Evolutionary conservation across 139 green algal genomes (phyloP).

Genomic region (Chlorella sp.): DNA sequence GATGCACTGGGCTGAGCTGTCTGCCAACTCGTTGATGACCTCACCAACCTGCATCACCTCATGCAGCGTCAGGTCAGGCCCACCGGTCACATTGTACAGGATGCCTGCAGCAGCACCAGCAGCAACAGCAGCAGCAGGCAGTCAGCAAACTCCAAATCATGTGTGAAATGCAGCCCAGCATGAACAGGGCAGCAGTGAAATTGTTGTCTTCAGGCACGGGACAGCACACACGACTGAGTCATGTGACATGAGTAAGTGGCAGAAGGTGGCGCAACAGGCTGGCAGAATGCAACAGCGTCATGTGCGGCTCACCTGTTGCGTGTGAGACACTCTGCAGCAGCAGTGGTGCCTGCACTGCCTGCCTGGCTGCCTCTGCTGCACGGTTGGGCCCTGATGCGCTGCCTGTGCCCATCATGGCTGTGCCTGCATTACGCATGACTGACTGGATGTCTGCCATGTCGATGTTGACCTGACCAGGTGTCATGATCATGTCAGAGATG

Average conservation of each 20-base stretch:
- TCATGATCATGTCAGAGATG: conserved; percentile 98
- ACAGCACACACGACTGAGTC: too few relatives aligned
- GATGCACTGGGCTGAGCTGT: conserved; percentile 93
- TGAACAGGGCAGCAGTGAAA: conserved; percentile 85
- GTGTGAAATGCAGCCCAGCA: conserved; percentile 89
- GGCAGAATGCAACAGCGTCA: too few relatives aligned
- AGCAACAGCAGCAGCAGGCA: too few relatives aligned
- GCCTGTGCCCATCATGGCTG: conserved; percentile 86
- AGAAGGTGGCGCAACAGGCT: too few relatives aligned
- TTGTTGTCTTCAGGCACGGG: too few relatives aligned
- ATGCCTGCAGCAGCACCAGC: conserved; percentile 93
- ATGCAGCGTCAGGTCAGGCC: conserved; percentile 83
- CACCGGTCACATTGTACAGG: conserved; percentile 96
- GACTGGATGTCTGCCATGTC: conserved; percentile 97
- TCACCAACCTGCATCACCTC: conserved; percentile 88
- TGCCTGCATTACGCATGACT: conserved; percentile 93
- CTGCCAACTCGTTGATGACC: conserved; percentile 78
- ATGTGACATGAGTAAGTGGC: too few relatives aligned
- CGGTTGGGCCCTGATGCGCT: conserved; percentile 50
- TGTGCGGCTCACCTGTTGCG: too few relatives aligned
- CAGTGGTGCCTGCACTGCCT: too few relatives aligned
- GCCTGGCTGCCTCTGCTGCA: conserved; percentile 64
- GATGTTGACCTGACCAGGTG: conserved; percentile 96
- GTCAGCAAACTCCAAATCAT: too few relatives aligned
- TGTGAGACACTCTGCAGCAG: too few relatives aligned